Conservation (phyloP, 345 rosid genomes). For the Eucalyptus coolabah region DNA sequence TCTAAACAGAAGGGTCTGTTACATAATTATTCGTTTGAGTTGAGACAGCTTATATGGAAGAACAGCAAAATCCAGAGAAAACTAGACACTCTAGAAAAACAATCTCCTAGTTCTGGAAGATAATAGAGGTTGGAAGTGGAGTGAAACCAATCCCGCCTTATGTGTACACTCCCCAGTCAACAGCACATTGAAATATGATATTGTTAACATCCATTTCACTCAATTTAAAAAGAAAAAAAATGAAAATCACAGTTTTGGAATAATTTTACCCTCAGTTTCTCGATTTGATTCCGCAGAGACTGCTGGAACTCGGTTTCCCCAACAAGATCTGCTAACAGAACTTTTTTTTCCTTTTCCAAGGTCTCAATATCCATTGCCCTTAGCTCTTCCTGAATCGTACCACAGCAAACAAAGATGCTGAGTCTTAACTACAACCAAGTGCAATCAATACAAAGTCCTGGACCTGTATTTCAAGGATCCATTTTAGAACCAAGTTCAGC, state of each 20-base stretch:
- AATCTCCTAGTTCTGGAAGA: background rate
- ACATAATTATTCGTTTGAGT: background rate
- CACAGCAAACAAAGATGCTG: background rate
- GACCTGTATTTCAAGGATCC: background rate
- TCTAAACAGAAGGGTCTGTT: background rate
- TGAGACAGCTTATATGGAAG: background rate
- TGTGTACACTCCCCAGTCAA: background rate
- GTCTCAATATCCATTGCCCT: conserved; percentile 28
- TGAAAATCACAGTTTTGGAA: background rate
- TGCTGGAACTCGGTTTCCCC: conserved; percentile 40
- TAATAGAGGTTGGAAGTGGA: background rate
- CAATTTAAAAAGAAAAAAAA: background rate
- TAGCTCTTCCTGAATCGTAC: conserved; percentile 40
- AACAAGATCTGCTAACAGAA: conserved; percentile 42
- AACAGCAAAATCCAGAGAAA: background rate
- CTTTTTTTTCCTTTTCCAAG: conserved; percentile 43
- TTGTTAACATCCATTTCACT: background rate
- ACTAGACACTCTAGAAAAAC: background rate
- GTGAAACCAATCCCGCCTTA: background rate
- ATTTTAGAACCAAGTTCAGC: background rate
- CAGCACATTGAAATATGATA: background rate
- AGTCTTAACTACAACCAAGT: background rate
- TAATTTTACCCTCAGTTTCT: conserved; percentile 39
- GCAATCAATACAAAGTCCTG: background rate
- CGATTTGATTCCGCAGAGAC: conserved; percentile 36